A percentile compares a stretch with the other conserved stretches of the same genome.
Evolutionary conservation across 2,329 filamentous ascomycete species (phyloP).

Genomic region (Diaporthe capsici): DNA sequence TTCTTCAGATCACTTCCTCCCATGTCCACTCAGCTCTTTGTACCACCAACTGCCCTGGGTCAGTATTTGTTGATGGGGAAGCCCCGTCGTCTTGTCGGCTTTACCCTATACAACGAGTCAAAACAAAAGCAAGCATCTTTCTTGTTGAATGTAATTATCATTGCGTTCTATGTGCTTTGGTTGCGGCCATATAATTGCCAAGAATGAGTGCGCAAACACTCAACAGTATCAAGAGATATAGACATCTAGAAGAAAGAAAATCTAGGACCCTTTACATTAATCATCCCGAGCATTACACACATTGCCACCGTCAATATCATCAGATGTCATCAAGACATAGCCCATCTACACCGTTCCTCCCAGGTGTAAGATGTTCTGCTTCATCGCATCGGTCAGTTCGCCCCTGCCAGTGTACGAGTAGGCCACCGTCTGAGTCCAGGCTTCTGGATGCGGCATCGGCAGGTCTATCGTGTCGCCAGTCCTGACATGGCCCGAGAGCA

Average conservation of each 20-base stretch:
- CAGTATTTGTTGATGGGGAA: background rate
- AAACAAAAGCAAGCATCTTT: background rate
- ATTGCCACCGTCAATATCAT: background rate
- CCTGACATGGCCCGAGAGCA: constrained; percentile 66
- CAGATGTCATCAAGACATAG: background rate
- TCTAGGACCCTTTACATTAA: background rate
- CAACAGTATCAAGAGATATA: background rate
- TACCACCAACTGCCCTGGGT: background rate
- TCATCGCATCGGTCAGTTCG: constrained; percentile 60
- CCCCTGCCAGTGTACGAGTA: constrained; percentile 68
- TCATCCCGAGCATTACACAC: constrained; percentile 13
- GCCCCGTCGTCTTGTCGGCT: background rate
- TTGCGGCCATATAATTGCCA: constrained; percentile 3
- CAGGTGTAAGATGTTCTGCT: constrained; percentile 68
- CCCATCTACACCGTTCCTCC: constrained; percentile 60
- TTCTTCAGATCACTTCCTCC: background rate
- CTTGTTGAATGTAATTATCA: background rate
- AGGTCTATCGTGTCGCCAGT: constrained; percentile 69
- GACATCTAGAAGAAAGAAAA: constrained; percentile 4
- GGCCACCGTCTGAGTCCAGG: constrained; percentile 68
- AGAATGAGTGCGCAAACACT: background rate
- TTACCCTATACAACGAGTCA: constrained; percentile 7
- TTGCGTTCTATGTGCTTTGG: background rate
- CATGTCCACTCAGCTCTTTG: background rate
- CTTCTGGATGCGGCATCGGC: constrained; percentile 69